phyloP scores from a whole-genome alignment of 768 basidiomycete species.

The Tubosaeta brunneosetosa region DNA sequence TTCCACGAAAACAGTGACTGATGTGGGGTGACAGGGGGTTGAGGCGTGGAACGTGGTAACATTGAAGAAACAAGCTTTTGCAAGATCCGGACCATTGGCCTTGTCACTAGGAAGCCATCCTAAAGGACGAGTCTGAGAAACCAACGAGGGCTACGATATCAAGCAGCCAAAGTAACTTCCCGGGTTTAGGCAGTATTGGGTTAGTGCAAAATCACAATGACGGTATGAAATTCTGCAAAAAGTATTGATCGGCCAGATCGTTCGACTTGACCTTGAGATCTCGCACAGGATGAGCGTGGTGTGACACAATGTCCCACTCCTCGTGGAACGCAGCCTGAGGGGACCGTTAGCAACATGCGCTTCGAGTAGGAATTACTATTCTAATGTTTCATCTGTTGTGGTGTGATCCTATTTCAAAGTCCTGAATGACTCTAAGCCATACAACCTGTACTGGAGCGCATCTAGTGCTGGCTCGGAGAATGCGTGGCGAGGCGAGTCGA shows the following conservation, averaged over 20 bases:
- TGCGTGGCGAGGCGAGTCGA: not conserved
- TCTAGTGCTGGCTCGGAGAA: slow-evolving; percentile 7
- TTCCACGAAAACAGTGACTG: too few species aligned
- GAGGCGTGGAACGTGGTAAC: not conserved
- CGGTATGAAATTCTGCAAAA: not conserved
- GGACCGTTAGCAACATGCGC: not conserved
- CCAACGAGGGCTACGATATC: not conserved
- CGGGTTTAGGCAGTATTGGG: not conserved
- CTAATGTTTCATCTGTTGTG: not conserved
- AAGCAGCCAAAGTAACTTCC: not conserved
- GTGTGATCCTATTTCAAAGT: not conserved
- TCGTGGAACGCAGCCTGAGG: not conserved
- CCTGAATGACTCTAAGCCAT: not conserved
- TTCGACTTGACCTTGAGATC: not conserved
- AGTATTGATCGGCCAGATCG: not conserved
- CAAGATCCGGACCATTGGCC: too few species aligned
- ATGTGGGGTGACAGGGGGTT: not conserved
- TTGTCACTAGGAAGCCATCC: too few species aligned
- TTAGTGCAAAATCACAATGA: not conserved
- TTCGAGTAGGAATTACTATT: not conserved
- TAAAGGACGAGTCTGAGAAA: not conserved
- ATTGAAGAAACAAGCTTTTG: not conserved
- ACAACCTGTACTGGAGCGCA: not conserved
- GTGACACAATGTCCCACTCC: not conserved
- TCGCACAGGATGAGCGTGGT: not conserved